These are phyloP conservation scores for Gloeostereum incarnatum DNA, from an alignment of 768 basidiomycete genomes.

Conservation along the genomic window DNA sequence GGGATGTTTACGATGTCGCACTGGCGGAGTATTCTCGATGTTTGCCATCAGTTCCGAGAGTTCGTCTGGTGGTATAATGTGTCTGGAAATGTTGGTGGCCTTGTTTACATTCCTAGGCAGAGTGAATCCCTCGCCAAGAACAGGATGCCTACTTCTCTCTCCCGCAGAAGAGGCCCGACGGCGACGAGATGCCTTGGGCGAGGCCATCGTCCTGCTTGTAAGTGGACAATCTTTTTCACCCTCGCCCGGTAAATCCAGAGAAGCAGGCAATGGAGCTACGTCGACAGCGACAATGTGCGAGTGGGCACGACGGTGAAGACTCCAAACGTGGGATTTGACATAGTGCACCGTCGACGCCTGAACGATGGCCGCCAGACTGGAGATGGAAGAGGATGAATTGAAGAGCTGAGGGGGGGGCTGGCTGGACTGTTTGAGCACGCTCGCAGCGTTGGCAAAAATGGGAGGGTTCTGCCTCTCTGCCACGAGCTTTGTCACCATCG, in stretches of 20 bases:
- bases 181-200: constrained; percentile 19
- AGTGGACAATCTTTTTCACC: too few species aligned
- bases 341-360: background rate
- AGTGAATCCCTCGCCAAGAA: background rate
- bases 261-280: constrained; percentile 9
- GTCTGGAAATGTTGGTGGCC: constrained; percentile 1
- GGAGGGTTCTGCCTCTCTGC: constrained; percentile 53
- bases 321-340: constrained; percentile 10
- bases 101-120: background rate
- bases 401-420: background rate
- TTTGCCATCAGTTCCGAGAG: constrained; percentile 14
- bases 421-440: constrained; percentile 1
- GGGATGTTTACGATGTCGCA: background rate
- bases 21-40: background rate
- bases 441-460: too few species aligned
- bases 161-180: constrained; percentile 40
- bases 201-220: too few species aligned
- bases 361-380: background rate
- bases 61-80: constrained; percentile 18
- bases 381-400: background rate
- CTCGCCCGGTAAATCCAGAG: too few species aligned
- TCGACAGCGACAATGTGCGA: constrained; percentile 12
- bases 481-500: constrained; percentile 51
- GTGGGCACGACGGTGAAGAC: constrained; percentile 18
- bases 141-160: constrained; percentile 16